Conservation (phyloP, 805 yeast species). For the Ogataea nonfermentans region DNA sequence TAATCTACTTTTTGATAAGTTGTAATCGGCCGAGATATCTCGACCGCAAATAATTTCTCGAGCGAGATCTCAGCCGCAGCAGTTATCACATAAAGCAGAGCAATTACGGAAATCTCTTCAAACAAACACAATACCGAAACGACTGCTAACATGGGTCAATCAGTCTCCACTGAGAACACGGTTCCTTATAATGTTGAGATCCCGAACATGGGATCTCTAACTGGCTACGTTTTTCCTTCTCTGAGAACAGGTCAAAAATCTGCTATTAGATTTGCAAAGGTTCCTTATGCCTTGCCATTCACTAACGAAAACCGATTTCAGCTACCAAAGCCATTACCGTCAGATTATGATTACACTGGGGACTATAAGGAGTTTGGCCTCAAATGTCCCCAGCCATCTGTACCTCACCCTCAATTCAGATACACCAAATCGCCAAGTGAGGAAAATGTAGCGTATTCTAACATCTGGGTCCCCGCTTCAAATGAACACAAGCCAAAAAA, state of each 20-base stretch:
- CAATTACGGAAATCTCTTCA: too few relatives aligned
- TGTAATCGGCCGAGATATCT: too few relatives aligned
- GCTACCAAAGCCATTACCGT: conserved; percentile 31
- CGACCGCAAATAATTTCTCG: too few relatives aligned
- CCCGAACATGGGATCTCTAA: conserved; percentile 30
- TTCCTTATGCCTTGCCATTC: conserved; percentile 37
- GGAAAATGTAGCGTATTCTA: conserved; percentile 36
- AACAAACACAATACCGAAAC: too few relatives aligned
- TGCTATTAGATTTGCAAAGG: conserved; percentile 29
- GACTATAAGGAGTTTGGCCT: conserved; percentile 36
- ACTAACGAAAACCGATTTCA: conserved; percentile 34
- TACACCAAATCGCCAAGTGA: conserved; percentile 29
- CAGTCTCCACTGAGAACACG: conserved; percentile 24
- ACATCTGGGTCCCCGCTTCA: conserved; percentile 40
- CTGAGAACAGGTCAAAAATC: conserved; percentile 19
- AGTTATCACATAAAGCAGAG: too few relatives aligned
- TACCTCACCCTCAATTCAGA: conserved; percentile 27
- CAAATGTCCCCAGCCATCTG: conserved; percentile 39
- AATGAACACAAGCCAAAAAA: conserved; percentile 32
- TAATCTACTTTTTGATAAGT: background rate
- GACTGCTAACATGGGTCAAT: conserved; percentile 21
- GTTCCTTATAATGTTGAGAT: conserved; percentile 19
- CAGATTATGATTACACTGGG: conserved; percentile 38
- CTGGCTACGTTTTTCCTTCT: conserved; percentile 27
- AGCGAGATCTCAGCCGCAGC: too few relatives aligned